Conservation (phyloP, 1,284 basidiomycete species). For the Pseudozyma thailandica region DNA sequence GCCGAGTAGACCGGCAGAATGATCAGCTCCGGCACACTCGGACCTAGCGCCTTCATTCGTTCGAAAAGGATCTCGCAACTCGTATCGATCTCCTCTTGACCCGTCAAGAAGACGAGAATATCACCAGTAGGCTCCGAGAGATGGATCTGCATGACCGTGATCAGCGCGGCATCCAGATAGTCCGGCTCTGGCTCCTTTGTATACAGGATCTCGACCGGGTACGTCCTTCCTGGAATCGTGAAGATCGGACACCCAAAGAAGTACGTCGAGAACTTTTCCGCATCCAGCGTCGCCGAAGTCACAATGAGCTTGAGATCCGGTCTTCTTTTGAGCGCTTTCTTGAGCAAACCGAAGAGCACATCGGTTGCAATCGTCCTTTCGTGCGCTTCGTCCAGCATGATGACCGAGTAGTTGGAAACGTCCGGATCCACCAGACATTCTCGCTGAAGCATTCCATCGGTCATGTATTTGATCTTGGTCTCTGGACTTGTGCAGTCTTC, state of each 20-base stretch:
- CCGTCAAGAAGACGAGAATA: constrained; percentile 94
- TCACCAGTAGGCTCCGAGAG: constrained; percentile 97
- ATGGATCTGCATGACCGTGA: constrained; percentile 99
- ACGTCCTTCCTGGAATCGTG: constrained; percentile 99
- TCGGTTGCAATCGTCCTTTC: constrained; percentile 98
- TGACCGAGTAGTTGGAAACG: constrained; percentile 88
- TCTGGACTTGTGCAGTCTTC: constrained; percentile 98
- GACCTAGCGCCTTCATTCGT: constrained; percentile 96
- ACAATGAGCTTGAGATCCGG: constrained; percentile 97
- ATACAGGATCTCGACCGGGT: constrained; percentile 95
- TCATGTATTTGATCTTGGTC: constrained; percentile 99
- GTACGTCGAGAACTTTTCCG: constrained; percentile 98
- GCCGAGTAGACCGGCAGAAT: constrained; percentile 98
- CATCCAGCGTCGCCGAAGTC: constrained; percentile 97
- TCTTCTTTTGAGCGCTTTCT: constrained; percentile 93
- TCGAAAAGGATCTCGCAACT: constrained; percentile 96
- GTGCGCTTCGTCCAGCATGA: constrained; percentile 99
- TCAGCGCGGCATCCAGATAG: constrained; percentile 96
- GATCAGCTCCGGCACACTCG: constrained; percentile 94
- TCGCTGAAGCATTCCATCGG: constrained; percentile 97
- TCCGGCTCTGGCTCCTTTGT: constrained; percentile 99
- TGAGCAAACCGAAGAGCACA: constrained; percentile 93
- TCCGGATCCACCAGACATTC: constrained; percentile 96
- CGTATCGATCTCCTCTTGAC: constrained; percentile 97
- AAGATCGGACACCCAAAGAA: constrained; percentile 99